Base-by-base conservation (phyloP, 1,284 basidiomycete genomes). In the Thecaphora thlaspeos region DNA sequence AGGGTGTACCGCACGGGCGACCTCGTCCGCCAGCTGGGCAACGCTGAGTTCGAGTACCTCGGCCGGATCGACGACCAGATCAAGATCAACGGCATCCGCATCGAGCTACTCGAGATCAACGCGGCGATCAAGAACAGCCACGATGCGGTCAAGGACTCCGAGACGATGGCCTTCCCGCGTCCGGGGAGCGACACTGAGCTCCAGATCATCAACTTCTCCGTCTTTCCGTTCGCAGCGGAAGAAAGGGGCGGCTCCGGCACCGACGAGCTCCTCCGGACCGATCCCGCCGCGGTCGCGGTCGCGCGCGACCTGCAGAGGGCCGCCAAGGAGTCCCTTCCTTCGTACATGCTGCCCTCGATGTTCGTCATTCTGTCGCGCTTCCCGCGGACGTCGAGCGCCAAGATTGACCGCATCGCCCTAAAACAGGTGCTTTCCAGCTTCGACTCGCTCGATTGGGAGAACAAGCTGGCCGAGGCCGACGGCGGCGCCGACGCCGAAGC, bases 41-140 rank as follows among this genome's bases (percentile, higher is more conserved):
- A 78, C 47, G 75, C 74, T 14, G 70, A 72, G 37, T 70, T 72
- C 41, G 78, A 79, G 55, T 79, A 78, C 51, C 71, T 79, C 28
- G 79, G 79, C 1, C 69, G 79, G n/a, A 73, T 73, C 46, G 79
- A 79, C 54, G 78, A 79, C 43, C 77, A 79, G 36, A 71, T 79
- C 68, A 79, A 79, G 65, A 72, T 79, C 57, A 75, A 79, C 52
- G 79, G 79, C 19, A 77, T 79, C 46, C 76, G 79, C 10, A 77
- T 79, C 49, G 79, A 79, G 68, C 65, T 79, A 19, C 64, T 74
- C 43, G 78, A 79, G 55, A 79, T 79, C 63, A 79, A 77, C 41
- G 76, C 78, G n/a, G 70, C 76, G 15, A 63, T 79, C 48, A 69
- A 75, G 54, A 54, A 63, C 34, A 67, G 62, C 45, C 68, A 59